These are phyloP conservation scores for Hippophae tibetana DNA, from an alignment of 306 rosid genomes.

Conservation along the genomic window DNA sequence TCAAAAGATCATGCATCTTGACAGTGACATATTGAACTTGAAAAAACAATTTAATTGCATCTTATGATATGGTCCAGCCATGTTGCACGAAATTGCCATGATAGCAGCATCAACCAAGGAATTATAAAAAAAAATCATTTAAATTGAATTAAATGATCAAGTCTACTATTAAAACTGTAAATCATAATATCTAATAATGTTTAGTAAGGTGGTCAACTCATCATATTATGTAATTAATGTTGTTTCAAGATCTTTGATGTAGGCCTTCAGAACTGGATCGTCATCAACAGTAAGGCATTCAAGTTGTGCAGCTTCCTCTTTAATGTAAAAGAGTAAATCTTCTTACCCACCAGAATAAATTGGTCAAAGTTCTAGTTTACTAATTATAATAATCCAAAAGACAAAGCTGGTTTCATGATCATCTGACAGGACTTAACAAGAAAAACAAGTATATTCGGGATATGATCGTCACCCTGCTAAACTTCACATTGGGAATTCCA, in stretches of 20 bases:
- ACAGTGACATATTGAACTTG: neutral
- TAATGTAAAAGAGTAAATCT: neutral
- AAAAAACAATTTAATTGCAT: neutral
- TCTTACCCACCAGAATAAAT: neutral
- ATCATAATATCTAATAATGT: too few relatives aligned
- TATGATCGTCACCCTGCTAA: constrained; percentile 71
- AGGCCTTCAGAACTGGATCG: too few relatives aligned
- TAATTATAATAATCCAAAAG: neutral
- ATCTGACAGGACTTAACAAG: constrained; percentile 7
- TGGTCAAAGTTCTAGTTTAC: constrained; percentile 1
- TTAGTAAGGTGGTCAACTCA: too few relatives aligned
- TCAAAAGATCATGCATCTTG: neutral
- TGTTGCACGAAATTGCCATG: too few relatives aligned
- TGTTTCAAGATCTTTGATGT: too few relatives aligned
- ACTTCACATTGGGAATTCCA: constrained; percentile 90
- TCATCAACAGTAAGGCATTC: too few relatives aligned
- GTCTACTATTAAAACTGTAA: too few relatives aligned
- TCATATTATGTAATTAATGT: too few relatives aligned
- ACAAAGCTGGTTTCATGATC: constrained; percentile 1
- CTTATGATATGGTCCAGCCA: too few relatives aligned
- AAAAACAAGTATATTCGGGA: constrained; percentile 15
- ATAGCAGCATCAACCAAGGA: too few relatives aligned
- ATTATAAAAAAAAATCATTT: too few relatives aligned
- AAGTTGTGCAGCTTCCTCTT: neutral
- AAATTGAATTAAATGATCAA: too few relatives aligned